Evolutionary conservation across 306 rosid species (phyloP), one percentile per base, ranked within the genome.

Genomic region (Cucurbita argyrosperma): DNA sequence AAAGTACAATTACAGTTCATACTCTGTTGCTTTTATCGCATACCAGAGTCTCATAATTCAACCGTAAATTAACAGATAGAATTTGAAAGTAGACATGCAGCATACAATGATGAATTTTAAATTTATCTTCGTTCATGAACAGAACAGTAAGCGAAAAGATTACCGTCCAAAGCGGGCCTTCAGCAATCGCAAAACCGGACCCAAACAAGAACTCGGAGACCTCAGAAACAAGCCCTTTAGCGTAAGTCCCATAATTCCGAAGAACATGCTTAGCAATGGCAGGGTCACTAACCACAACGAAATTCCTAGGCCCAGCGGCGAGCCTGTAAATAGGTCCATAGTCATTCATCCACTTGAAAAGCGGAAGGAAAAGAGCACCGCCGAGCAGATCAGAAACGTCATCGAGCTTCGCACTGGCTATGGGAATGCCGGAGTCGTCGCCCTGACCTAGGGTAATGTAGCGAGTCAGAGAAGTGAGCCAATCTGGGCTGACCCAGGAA

Each of bases 101-200:
- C 1, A 49, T n/a, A 69, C 4, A 0, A 49, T 15, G 16, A 49
- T 3, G 14, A 69, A 69, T 49, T 49, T 4, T 30, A 18, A 12
- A 21, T 67, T 67, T 1, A 13, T 67, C 10, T 10, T 42, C 45
- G 51, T 46, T 10, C 5, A 40, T 40, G 3, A 16, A 45, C 37
- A 66, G n/a, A 8, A 45, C n/a, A 19, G 9, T 65, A 5, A 21
- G 14, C 1, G 19, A 72, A 10, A 72, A 77, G 35, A 77, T 80
- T 93, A 90, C 98, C 92, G 88, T 93, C 98, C 98, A 93, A 43
- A 93, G 92, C 5, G 90, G 80, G n/a, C 95, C 97, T 85, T 93
- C 98, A 43, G 98, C 98, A 74, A 94, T 89, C 45, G 97, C 98
- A 62, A 94, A 88, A 54, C 98, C 97, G 0, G 94, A 87, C 0